A percentile compares a stretch with the other conserved stretches of the same genome.
Evolutionary conservation across 2,329 filamentous ascomycete species (phyloP).

Genomic region (Cladosporium sp.): DNA sequence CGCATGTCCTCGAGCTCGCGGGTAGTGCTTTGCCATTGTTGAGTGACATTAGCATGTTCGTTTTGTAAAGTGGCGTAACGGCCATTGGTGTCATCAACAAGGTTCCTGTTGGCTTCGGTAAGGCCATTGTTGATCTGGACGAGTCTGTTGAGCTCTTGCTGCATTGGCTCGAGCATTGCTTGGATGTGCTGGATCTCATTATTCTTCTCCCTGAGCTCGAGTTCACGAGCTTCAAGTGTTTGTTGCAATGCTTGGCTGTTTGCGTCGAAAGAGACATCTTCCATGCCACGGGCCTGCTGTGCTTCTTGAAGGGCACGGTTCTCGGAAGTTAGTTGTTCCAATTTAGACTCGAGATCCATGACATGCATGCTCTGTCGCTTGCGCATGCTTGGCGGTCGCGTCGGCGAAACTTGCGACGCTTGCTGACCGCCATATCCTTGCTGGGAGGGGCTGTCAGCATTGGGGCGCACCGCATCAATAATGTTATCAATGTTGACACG

Average conservation of each 20-base stretch:
- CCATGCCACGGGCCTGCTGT: constrained; percentile 29
- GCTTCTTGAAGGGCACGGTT: constrained; percentile 76
- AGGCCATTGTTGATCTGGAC: constrained; percentile 79
- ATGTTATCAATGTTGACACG: constrained; percentile 14
- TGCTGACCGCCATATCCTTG: constrained; percentile 92
- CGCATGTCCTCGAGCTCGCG: constrained; percentile 68
- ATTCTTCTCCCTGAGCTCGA: constrained; percentile 74
- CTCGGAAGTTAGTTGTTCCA: constrained; percentile 81
- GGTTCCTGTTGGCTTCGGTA: constrained; percentile 68
- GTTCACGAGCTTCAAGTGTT: constrained; percentile 60
- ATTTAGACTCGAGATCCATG: constrained; percentile 74
- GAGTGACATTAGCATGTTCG: constrained; percentile 54
- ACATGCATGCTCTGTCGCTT: constrained; percentile 97
- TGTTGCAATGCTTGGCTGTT: constrained; percentile 47
- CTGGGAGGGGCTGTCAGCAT: constrained; percentile 47
- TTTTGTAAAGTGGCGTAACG: constrained; percentile 64
- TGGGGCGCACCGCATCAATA: neutral
- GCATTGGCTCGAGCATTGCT: constrained; percentile 72
- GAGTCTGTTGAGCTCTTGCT: constrained; percentile 75
- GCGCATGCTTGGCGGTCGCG: constrained; percentile 90
- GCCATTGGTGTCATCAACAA: constrained; percentile 70
- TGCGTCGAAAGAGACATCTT: constrained; percentile 40
- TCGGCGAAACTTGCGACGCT: constrained; percentile 77
- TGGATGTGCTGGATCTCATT: constrained; percentile 73
- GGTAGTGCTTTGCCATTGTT: constrained; percentile 53